Percentiles rank a stretch among this genome's conserved stretches.
Conservation (phyloP, 352 stramenopile genomes). For the Globisporangium splendens region DNA sequence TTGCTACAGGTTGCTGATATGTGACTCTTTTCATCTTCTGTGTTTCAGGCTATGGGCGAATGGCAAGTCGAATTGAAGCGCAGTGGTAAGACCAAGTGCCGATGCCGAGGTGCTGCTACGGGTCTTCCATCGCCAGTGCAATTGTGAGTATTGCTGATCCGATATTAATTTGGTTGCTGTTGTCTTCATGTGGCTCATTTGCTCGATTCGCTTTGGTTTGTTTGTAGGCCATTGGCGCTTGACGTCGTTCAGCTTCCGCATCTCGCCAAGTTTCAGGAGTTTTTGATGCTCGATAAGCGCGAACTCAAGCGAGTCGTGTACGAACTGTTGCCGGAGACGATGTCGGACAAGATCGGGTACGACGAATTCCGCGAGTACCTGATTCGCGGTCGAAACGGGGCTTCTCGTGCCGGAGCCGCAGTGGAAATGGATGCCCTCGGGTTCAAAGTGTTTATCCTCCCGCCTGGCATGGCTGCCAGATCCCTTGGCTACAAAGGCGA, state of each 20-base stretch:
- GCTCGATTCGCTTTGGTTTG: not conserved
- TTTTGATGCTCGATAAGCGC: conserved; percentile 57
- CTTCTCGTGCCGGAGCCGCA: conserved; percentile 44
- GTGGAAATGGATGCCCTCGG: conserved; percentile 57
- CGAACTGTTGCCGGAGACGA: conserved; percentile 55
- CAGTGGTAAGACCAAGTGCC: conserved; percentile 43
- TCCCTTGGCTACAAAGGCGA: conserved; percentile 68
- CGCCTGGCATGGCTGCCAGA: conserved; percentile 55
- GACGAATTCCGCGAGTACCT: conserved; percentile 66
- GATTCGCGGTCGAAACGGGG: conserved; percentile 39
- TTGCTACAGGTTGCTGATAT: not conserved
- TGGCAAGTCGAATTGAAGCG: conserved; percentile 52
- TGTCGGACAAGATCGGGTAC: conserved; percentile 49
- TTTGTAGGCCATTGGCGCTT: conserved; percentile 50
- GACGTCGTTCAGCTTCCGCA: conserved; percentile 62
- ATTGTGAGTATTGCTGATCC: conserved; percentile 17
- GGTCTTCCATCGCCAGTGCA: conserved; percentile 16
- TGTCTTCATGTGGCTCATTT: not conserved
- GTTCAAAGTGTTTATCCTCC: conserved; percentile 78
- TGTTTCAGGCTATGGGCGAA: conserved; percentile 20
- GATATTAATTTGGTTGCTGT: no score
- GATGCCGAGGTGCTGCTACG: conserved; percentile 35
- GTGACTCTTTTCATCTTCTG: conserved; percentile 8
- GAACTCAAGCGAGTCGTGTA: conserved; percentile 59
- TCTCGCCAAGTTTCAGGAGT: conserved; percentile 54